Evolutionary conservation across 495 filamentous ascomycete species (phyloP).

Genomic region (Cairneyella variabilis): DNA sequence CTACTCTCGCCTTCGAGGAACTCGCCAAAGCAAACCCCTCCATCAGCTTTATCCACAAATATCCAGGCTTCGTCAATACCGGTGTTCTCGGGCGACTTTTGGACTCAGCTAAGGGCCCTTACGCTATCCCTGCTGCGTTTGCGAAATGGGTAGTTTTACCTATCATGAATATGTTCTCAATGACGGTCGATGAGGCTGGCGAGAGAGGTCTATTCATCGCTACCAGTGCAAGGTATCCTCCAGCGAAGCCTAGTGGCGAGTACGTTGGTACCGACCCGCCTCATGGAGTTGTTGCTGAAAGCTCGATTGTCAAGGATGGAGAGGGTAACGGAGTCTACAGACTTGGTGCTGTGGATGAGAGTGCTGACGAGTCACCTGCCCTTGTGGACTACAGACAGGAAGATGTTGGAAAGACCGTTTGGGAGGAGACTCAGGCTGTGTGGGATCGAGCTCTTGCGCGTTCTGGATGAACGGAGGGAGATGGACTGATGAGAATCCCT

Average conservation of each 20-base stretch:
- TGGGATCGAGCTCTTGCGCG: constrained; percentile 17
- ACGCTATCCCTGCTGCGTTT: constrained; percentile 12
- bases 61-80: constrained; percentile 37
- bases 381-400: constrained; percentile 11
- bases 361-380: background rate
- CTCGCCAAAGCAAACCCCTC: constrained; percentile 26
- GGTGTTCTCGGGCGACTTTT: constrained; percentile 15
- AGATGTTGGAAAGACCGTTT: constrained; percentile 13
- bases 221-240: constrained; percentile 23
- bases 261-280: constrained; percentile 7
- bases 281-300: constrained; percentile 10
- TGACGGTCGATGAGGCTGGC: constrained; percentile 20
- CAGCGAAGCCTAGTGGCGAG: constrained; percentile 11
- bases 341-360: constrained; percentile 18
- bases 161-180: constrained; percentile 16
- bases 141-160: constrained; percentile 16
- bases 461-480: too few relatives aligned
- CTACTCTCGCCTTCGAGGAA: constrained; percentile 32
- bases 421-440: constrained; percentile 18
- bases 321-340: constrained; percentile 23
- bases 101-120: constrained; percentile 10
- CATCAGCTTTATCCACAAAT: constrained; percentile 36
- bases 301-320: constrained; percentile 14
- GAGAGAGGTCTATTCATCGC: constrained; percentile 24
- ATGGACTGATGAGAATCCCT: too few relatives aligned